A percentile compares a stretch with the other conserved stretches of the same genome.
Evolutionary conservation across 1,284 basidiomycete species (phyloP).

Genomic region (Chondrostereum purpureum): DNA sequence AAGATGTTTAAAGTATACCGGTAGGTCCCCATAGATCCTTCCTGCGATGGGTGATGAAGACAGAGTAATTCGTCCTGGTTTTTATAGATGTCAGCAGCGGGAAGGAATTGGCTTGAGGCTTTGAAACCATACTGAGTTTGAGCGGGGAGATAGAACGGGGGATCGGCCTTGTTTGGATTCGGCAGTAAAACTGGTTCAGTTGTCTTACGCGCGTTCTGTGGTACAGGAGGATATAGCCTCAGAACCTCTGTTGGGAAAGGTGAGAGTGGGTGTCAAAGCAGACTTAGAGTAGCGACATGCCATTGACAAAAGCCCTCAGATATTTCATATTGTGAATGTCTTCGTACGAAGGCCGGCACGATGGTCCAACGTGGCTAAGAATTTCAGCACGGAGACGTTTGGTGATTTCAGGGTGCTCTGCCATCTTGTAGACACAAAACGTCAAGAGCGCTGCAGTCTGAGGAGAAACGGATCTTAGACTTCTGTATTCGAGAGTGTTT

Average conservation of each 20-base stretch:
- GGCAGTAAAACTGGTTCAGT: no score
- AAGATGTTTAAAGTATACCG: constrained; percentile 21
- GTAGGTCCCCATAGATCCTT: constrained; percentile 24
- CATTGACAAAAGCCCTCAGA: constrained; percentile 30
- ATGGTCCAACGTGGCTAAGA: constrained; percentile 29
- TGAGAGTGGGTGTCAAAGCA: not conserved
- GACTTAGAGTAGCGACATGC: constrained; percentile 11
- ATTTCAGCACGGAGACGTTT: constrained; percentile 35
- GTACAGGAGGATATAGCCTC: constrained; percentile 27
- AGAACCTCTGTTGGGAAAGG: constrained; percentile 19
- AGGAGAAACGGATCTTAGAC: not conserved
- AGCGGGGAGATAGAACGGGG: constrained; percentile 22
- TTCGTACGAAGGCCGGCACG: constrained; percentile 24
- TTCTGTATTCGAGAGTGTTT: not conserved
- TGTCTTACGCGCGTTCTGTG: constrained; percentile 35
- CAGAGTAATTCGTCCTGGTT: constrained; percentile 15
- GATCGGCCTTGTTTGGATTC: constrained; percentile 15
- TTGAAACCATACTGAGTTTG: constrained; percentile 17
- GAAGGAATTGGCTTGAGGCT: not conserved
- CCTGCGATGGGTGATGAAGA: constrained; percentile 18
- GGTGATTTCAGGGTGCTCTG: constrained; percentile 34
- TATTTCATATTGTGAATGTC: no score
- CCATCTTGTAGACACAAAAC: constrained; percentile 39
- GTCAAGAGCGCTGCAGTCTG: constrained; percentile 36
- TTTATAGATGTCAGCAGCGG: not conserved